Conservation (phyloP, 2,329 filamentous ascomycete species). For the Lanzia echinophila region DNA sequence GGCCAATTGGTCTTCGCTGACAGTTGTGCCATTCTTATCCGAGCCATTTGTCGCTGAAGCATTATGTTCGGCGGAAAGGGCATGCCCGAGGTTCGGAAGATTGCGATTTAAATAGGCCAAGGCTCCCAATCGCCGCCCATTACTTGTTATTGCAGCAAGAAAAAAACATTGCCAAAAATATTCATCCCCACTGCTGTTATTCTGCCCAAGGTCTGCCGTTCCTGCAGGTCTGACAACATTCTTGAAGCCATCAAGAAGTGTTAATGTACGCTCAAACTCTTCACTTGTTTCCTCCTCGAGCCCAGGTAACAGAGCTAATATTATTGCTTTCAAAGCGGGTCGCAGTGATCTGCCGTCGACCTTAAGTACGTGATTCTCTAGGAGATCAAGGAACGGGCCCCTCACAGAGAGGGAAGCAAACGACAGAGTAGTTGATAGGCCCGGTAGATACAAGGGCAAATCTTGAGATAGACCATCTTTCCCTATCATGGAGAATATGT, state of each 20-base stretch:
- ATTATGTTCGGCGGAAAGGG: constrained; percentile 29
- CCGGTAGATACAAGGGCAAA: constrained; percentile 81
- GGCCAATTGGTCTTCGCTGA: constrained; percentile 45
- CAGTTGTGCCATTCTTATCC: constrained; percentile 30
- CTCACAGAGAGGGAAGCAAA: constrained; percentile 92
- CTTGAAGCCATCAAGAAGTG: constrained; percentile 73
- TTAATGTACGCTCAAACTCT: constrained; percentile 85
- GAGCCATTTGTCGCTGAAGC: constrained; percentile 24
- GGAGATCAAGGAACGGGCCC: constrained; percentile 73
- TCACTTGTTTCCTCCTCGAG: constrained; percentile 95
- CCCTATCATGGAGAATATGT: constrained; percentile 81
- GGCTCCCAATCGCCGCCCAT: constrained; percentile 76
- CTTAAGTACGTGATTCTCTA: constrained; percentile 73
- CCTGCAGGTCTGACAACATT: constrained; percentile 51
- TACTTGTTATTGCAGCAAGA: constrained; percentile 82
- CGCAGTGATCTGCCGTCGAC: constrained; percentile 66
- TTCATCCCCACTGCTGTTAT: constrained; percentile 60
- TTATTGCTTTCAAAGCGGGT: constrained; percentile 82
- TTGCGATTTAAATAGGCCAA: constrained; percentile 77
- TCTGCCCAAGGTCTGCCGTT: constrained; percentile 44
- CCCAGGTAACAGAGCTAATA: constrained; percentile 82
- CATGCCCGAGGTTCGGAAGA: constrained; percentile 62
- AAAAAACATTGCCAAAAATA: constrained; percentile 99
- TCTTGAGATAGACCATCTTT: constrained; percentile 74
- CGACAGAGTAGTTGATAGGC: constrained; percentile 79